Conservation (phyloP, 768 basidiomycete genomes). For the Crepidotus variabilis region DNA sequence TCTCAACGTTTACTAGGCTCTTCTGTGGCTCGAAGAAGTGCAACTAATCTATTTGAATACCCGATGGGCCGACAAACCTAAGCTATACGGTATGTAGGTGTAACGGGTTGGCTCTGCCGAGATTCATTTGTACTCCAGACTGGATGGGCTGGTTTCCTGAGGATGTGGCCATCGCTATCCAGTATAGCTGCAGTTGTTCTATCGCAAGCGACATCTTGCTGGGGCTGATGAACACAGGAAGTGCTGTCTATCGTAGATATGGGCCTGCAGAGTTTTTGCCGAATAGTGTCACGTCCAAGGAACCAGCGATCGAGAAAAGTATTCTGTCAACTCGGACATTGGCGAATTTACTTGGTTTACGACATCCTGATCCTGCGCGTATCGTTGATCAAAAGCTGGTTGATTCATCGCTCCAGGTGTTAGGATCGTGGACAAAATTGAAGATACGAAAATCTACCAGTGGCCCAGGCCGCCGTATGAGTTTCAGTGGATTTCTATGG, state of each 20-base stretch:
- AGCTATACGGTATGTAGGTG: background rate
- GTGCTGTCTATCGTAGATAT: constrained; percentile 25
- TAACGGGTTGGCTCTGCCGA: background rate
- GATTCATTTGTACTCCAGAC: background rate
- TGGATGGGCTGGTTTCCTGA: constrained; percentile 13
- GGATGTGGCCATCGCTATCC: constrained; percentile 19
- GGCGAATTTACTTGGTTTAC: constrained; percentile 6
- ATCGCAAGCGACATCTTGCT: constrained; percentile 19
- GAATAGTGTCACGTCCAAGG: constrained; percentile 1
- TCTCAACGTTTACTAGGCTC: constrained; percentile 1
- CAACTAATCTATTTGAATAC: constrained; percentile 11
- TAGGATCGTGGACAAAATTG: constrained; percentile 27
- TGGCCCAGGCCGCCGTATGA: constrained; percentile 14
- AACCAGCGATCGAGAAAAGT: background rate
- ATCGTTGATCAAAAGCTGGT: background rate
- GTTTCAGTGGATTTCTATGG: constrained; percentile 25
- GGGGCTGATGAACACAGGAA: constrained; percentile 29
- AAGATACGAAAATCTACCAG: constrained; percentile 20
- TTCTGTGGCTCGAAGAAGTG: constrained; percentile 13
- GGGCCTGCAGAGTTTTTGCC: constrained; percentile 13
- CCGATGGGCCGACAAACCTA: background rate
- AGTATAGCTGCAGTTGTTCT: constrained; percentile 22
- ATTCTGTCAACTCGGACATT: background rate
- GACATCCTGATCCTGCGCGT: constrained; percentile 25
- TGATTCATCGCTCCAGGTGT: constrained; percentile 19